Evolutionary conservation across 345 rosid genomes (phyloP).

Genomic region (Nephelium lappaceum): DNA sequence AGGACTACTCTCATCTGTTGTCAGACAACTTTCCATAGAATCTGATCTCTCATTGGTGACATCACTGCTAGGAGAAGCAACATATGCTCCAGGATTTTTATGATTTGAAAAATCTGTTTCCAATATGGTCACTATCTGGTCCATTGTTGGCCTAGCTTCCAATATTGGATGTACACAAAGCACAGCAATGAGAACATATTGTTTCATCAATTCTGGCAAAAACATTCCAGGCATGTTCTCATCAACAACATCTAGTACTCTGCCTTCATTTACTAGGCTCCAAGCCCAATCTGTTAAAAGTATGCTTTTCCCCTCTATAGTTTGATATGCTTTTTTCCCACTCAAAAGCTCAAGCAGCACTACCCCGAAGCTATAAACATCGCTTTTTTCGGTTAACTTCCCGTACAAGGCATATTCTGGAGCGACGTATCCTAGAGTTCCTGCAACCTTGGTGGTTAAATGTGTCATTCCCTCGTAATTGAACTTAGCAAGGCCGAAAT

Average conservation of each 20-base stretch:
- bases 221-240: slow-evolving; percentile 30
- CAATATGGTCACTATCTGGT: slow-evolving; percentile 39
- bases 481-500: slow-evolving; percentile 53
- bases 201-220: slow-evolving; percentile 33
- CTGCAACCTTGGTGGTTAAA: slow-evolving; percentile 44
- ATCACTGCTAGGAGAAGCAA: slow-evolving; percentile 14
- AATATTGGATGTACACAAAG: slow-evolving; percentile 41
- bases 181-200: slow-evolving; percentile 35
- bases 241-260: slow-evolving; percentile 37
- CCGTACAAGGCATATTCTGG: slow-evolving; percentile 52
- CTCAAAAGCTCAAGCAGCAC: slow-evolving; percentile 49
- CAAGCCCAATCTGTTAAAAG: slow-evolving; percentile 47
- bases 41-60: background rate
- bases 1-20: background rate
- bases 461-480: slow-evolving; percentile 42
- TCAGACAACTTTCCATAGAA: background rate
- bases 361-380: slow-evolving; percentile 48
- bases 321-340: slow-evolving; percentile 39
- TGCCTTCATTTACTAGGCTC: slow-evolving; percentile 38
- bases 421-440: slow-evolving; percentile 49
- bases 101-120: slow-evolving; percentile 26
- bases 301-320: slow-evolving; percentile 24
- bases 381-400: slow-evolving; percentile 41
- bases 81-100: slow-evolving; percentile 15
- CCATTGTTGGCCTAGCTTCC: slow-evolving; percentile 44